These are phyloP conservation scores for Amanita fuliginea DNA, from an alignment of 768 basidiomycete species.

Conservation along the genomic window DNA sequence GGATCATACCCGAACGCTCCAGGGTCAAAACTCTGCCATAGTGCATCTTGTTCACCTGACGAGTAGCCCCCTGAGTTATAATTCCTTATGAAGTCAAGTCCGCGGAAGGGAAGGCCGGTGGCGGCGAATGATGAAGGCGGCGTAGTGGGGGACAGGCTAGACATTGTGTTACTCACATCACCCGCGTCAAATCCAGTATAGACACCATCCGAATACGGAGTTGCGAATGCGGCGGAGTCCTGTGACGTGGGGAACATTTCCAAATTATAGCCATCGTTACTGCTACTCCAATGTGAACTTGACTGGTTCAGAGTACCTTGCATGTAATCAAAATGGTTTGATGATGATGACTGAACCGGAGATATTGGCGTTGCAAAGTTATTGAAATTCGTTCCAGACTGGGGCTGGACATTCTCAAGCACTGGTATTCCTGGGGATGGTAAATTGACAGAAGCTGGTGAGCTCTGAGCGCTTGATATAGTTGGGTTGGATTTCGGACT, in stretches of 20 bases:
- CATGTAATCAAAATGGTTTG: conserved; percentile 46
- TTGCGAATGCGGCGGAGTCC: conserved; percentile 34
- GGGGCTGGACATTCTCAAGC: conserved; percentile 39
- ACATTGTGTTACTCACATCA: conserved; percentile 25
- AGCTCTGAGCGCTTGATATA: conserved; percentile 56
- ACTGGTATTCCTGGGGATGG: conserved; percentile 58
- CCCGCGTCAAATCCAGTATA: conserved; percentile 27
- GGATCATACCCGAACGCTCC: conserved; percentile 69
- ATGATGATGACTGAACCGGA: conserved; percentile 39
- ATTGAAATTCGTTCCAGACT: conserved; percentile 33
- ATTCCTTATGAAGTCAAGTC: conserved; percentile 76
- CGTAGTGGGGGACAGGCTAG: conserved; percentile 37
- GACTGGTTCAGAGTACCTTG: conserved; percentile 27
- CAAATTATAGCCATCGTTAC: conserved; percentile 24
- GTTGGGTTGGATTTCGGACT: conserved; percentile 36
- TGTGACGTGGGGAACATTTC: conserved; percentile 33
- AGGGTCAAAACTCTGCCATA: conserved; percentile 61
- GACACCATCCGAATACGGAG: conserved; percentile 28
- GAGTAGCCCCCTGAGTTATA: conserved; percentile 47
- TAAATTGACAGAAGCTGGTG: conserved; percentile 60
- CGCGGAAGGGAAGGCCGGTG: conserved; percentile 73
- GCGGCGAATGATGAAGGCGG: conserved; percentile 56
- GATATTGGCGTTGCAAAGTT: conserved; percentile 39
- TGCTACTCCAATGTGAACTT: conserved; percentile 35
- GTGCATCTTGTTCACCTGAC: conserved; percentile 34